These are phyloP conservation scores for Citeromyces matritensis DNA, from an alignment of 805 yeast genomes.

Conservation along the genomic window DNA sequence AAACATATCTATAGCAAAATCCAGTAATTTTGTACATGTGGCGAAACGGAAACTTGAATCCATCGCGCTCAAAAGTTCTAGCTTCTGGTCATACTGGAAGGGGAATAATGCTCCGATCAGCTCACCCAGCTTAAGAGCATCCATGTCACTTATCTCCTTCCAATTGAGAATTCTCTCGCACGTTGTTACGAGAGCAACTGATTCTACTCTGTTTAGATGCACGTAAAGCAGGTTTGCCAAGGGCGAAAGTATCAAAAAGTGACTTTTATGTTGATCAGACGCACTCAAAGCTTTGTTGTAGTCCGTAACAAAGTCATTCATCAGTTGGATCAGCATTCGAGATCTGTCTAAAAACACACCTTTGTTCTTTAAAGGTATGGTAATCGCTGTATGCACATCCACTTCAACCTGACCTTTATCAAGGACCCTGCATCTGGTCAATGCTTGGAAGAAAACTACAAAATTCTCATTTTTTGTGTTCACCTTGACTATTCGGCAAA, in stretches of 20 bases:
- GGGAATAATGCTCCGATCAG: slow-evolving; percentile 15
- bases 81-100: slow-evolving; percentile 10
- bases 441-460: slow-evolving; percentile 31
- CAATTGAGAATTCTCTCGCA: slow-evolving; percentile 1
- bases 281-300: slow-evolving; percentile 15
- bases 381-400: slow-evolving; percentile 2
- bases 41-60: slow-evolving; percentile 4
- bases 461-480: slow-evolving; percentile 25
- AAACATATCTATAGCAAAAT: slow-evolving; percentile 12
- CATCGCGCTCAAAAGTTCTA: slow-evolving; percentile 5
- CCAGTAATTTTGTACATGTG: slow-evolving; percentile 4
- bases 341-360: slow-evolving; percentile 2
- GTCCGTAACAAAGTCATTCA: slow-evolving; percentile 20
- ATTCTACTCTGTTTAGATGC: slow-evolving; percentile 13
- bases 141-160: neutral
- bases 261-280: slow-evolving; percentile 6
- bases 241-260: slow-evolving; percentile 34
- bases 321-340: slow-evolving; percentile 6
- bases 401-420: slow-evolving; percentile 1
- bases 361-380: slow-evolving; percentile 1
- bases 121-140: slow-evolving; percentile 9
- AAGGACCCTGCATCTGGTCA: slow-evolving; percentile 22
- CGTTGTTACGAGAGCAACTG: slow-evolving; percentile 7
- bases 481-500: slow-evolving; percentile 31
- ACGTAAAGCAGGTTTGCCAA: slow-evolving; percentile 40